Base-by-base conservation (phyloP, 257 asterid genomes). In the Nicotiana attenuata region DNA sequence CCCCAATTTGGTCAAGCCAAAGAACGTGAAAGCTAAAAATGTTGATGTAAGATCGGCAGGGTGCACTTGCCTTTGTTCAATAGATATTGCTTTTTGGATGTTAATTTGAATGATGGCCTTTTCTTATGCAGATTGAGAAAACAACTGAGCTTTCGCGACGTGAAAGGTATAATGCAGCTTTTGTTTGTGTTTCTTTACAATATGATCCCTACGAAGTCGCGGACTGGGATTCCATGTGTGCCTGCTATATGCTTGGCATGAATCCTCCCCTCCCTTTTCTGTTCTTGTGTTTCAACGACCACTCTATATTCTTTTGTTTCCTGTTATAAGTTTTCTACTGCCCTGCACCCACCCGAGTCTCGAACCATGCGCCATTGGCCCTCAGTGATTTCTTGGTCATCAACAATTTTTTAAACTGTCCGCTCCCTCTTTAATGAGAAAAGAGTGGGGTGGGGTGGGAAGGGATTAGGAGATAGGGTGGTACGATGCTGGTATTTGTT, bases 121-220 rank as follows among this genome's bases (percentile, higher is more conserved):
- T 76, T 82, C 41, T 78, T 80, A 79, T 79, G 86, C 94, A 95
- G 98, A 45, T 90, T 19, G 98, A 93, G 83, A 95, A 93, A 88
- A 93, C 98, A 83, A 87, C 93, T 55, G 98, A 95, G 91, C 98
- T 95, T 81, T 93, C 97, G 47, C 88, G 98, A 68, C 84, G 84
- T 61, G 84, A 82, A 64, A 82, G 84, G 84, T 82, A 14, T 61
- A 76, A 75, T 50, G 61, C 28, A 45, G 22, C 60, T 71, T 71
- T 33, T 22, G 13, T 71, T 47, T 47, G 59, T 71, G 38, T 71
- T 45, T 71, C 78, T 45, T 45, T 22, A 45, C 14, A 13, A 47
- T 71, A 45, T 26, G 78, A 71, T 45, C 60, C 60, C 22, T 22
- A 45, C 26, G 45, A 24, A 75, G 24, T 50, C 17, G 5, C 45